Base-by-base conservation (phyloP, 805 yeast species). In the Saitoella complicata region DNA sequence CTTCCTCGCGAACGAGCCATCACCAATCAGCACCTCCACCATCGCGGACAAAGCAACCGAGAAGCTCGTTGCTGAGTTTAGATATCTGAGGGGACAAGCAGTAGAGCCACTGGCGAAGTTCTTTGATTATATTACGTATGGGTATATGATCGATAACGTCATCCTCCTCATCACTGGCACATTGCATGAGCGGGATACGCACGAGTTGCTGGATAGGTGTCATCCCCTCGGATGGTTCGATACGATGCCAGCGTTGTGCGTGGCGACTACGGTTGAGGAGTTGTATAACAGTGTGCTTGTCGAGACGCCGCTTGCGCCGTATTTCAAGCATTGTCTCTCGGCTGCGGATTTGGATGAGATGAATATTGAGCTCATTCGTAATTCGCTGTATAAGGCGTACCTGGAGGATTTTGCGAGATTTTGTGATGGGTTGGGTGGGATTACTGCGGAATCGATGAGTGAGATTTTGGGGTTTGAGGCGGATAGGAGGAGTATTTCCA, bases 191-290 rank as follows among this genome's bases (percentile, higher is more conserved):
- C 74, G 97, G 57, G 95, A 93, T 63, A 77, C 83, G 57, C 65
- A 76, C 38, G 98, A 91, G 58, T 80, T 93, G 43, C 71, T 91
- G 56, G 76, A 77, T 47, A 78, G 95, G 59, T 86, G 95, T 61
- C 94, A 91, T 60, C 98, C 98, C 0, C 70, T 91, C 54, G 99
- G 99, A 39, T 87, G 96, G 95, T 91, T 91, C 58, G 98, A 91
- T 55, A 88, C 97, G 6, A 73, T 91, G 53, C 98, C 98, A 34
- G 88, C 97, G 0, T 70, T 91, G 47, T 75, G 91, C 10, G 91
- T 88, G 42, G 96, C 97, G 41, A 85, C 95, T 1, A 97, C 88
- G 62, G 76, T 88, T 46, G 95, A 86, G 55, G 76, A 91, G n/a
- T 71, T 91, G 55, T 91, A 88, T 66, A 80, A 80, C 56, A 82